A percentile compares a stretch with the other conserved stretches of the same genome.
Conservation (phyloP, 495 filamentous ascomycete species). For the Trichoderma virens region DNA sequence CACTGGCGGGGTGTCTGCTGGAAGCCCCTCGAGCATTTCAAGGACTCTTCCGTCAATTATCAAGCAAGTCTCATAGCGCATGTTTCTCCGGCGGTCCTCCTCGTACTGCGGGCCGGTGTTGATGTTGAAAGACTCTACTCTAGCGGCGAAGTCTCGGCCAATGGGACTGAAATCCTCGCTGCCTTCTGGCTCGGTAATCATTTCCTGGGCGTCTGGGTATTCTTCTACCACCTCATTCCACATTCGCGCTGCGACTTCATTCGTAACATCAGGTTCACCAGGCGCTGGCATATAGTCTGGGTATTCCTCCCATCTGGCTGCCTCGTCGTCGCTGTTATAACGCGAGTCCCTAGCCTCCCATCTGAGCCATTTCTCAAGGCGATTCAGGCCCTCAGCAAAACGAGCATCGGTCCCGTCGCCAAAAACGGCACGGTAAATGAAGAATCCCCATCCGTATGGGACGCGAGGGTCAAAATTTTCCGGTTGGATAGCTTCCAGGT, state of each 20-base stretch:
- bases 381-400: conserved; percentile 32
- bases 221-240: not conserved
- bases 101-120: no score
- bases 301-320: conserved; percentile 21
- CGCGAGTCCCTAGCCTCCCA: conserved; percentile 19
- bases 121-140: no score
- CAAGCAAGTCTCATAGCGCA: no score
- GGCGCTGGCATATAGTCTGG: conserved; percentile 26
- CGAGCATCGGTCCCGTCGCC: conserved; percentile 34
- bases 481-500: not conserved
- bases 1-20: no score
- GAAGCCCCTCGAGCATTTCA: no score
- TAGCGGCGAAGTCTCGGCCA: not conserved
- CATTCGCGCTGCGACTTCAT: not conserved
- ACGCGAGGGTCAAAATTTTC: not conserved
- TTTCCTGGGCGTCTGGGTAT: not conserved
- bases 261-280: conserved; percentile 18
- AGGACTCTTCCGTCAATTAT: no score
- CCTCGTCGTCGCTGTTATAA: not conserved
- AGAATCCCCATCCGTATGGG: not conserved
- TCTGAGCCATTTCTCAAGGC: conserved; percentile 29
- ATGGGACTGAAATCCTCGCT: conserved; percentile 1
- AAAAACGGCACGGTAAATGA: conserved; percentile 7
- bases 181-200: not conserved
- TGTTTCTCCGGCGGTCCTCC: no score